phyloP scores from a whole-genome alignment of 805 yeast species.

The Candida pseudofarinosa region DNA sequence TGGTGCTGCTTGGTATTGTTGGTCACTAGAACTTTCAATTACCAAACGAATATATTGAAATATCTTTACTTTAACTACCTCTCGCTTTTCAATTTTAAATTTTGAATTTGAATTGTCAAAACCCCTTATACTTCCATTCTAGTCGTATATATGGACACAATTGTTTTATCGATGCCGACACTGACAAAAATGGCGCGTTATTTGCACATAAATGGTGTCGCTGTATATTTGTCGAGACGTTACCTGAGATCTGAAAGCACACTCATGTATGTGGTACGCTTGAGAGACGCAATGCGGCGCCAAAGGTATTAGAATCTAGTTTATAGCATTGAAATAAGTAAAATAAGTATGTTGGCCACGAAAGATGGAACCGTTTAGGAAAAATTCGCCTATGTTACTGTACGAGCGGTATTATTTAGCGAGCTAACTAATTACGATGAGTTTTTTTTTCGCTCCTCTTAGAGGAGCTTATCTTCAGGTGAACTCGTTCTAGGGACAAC shows the following conservation, averaged over 20 bases:
- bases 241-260: background rate
- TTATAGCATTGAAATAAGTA: no score
- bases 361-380: background rate
- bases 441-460: slow-evolving; percentile 22
- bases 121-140: background rate
- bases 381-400: background rate
- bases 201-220: background rate
- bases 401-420: background rate
- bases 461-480: slow-evolving; percentile 43
- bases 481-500: slow-evolving; percentile 61
- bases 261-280: background rate
- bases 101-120: background rate
- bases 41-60: no score
- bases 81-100: background rate
- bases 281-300: background rate
- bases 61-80: background rate
- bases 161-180: background rate
- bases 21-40: no score
- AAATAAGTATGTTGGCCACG: background rate
- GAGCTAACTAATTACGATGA: background rate
- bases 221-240: background rate
- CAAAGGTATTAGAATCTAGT: background rate
- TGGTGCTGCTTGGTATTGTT: no score
- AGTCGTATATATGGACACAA: background rate
- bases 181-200: background rate